Conservation (phyloP, 176 grass and related monocot genomes). For the Leersia perrieri region DNA sequence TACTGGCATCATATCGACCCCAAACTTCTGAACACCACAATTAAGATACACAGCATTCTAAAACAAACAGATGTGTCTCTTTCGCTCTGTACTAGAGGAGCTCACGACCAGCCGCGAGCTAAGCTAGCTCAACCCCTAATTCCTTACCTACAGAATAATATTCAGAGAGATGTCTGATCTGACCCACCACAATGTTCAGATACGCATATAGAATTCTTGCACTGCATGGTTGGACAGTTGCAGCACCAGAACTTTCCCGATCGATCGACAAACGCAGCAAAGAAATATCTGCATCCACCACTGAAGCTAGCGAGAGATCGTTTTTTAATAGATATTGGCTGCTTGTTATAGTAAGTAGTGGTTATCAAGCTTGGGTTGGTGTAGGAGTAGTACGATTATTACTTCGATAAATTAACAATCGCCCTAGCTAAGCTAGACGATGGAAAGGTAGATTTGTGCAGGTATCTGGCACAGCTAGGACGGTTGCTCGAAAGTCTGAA, state of each 20-base stretch:
- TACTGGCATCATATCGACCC: not conserved
- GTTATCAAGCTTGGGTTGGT: conserved; percentile 13
- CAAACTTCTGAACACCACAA: conserved; percentile 17
- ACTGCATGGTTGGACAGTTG: conserved; percentile 25
- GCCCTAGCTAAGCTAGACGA: not conserved
- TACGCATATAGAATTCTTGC: conserved; percentile 22
- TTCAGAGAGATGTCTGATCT: not conserved
- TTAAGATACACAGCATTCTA: not conserved
- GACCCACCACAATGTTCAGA: conserved; percentile 18
- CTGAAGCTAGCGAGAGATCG: not conserved
- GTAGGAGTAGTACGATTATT: not conserved
- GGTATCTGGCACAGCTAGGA: conserved; percentile 25
- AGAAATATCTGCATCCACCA: conserved; percentile 35
- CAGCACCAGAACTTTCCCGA: conserved; percentile 45
- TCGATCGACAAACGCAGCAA: conserved; percentile 15
- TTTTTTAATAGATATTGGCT: not conserved
- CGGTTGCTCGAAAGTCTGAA: conserved; percentile 21
- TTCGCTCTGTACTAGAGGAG: conserved; percentile 15
- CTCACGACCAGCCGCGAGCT: not conserved
- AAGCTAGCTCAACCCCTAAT: not conserved
- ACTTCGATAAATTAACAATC: conserved; percentile 38
- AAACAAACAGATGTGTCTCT: conserved; percentile 24
- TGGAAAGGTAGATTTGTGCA: conserved; percentile 4
- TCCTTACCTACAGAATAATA: not conserved
- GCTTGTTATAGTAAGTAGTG: conserved; percentile 14